phyloP scores from a whole-genome alignment of 768 basidiomycete species.

The Mycena latifolia region DNA sequence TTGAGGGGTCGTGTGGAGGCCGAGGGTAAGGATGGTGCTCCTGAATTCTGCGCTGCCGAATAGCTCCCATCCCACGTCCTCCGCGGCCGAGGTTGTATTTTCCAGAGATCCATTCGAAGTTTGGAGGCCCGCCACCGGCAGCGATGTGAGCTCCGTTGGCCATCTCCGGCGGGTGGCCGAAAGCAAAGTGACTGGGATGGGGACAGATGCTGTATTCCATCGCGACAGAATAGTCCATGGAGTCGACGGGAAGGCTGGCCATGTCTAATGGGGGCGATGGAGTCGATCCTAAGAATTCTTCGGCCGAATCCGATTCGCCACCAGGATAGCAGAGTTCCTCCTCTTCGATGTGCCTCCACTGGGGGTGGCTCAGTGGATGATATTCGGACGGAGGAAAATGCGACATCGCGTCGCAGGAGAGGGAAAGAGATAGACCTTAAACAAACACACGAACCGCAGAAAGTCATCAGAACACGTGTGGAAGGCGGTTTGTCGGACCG shows the following conservation, averaged over 20 bases:
- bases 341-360: not conserved
- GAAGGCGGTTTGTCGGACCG: not conserved
- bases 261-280: not conserved
- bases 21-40: slow-evolving; percentile 2
- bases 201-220: not conserved
- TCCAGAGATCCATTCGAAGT: not conserved
- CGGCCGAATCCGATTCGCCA: slow-evolving; percentile 1
- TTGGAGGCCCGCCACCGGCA: not conserved
- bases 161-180: not conserved
- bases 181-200: not conserved
- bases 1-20: not conserved
- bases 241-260: not conserved
- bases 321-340: not conserved
- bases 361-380: not conserved
- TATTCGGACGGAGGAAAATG: not conserved
- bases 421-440: not conserved
- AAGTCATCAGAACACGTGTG: not conserved
- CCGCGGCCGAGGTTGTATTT: not conserved
- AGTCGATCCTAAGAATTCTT: not conserved
- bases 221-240: not conserved
- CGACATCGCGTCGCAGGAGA: not conserved
- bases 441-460: not conserved
- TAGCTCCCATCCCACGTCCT: not conserved
- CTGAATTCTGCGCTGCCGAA: slow-evolving; percentile 2
- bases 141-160: not conserved